Conservation (phyloP, 331 rosid genomes). For the Stylosanthes scabra region DNA sequence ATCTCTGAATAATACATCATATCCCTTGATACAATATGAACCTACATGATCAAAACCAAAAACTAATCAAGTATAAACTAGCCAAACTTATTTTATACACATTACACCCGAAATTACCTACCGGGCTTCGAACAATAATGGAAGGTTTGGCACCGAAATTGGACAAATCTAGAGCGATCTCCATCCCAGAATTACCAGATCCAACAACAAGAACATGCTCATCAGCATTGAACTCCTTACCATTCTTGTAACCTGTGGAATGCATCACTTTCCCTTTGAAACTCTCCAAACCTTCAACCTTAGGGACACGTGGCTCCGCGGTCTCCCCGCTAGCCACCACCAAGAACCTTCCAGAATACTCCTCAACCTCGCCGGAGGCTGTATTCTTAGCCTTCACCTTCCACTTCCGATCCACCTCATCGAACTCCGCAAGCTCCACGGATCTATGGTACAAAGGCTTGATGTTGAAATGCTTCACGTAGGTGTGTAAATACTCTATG, state of each 20-base stretch:
- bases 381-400: slow-evolving; percentile 43
- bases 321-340: slow-evolving; percentile 78
- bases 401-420: slow-evolving; percentile 44
- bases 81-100: too few species aligned
- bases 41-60: slow-evolving; percentile 30
- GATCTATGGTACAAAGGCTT: slow-evolving; percentile 47
- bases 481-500: slow-evolving; percentile 51
- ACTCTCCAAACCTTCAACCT: slow-evolving; percentile 57
- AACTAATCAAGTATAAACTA: not conserved
- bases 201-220: slow-evolving; percentile 75
- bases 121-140: slow-evolving; percentile 69
- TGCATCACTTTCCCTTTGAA: slow-evolving; percentile 57
- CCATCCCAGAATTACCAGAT: slow-evolving; percentile 84
- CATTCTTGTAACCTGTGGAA: slow-evolving; percentile 57
- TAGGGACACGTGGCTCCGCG: slow-evolving; percentile 52
- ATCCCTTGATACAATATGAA: slow-evolving; percentile 62
- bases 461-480: slow-evolving; percentile 54
- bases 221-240: slow-evolving; percentile 45
- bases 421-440: slow-evolving; percentile 51
- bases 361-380: slow-evolving; percentile 41
- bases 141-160: slow-evolving; percentile 65
- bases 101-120: too few species aligned
- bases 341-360: slow-evolving; percentile 48
- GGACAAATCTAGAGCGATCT: slow-evolving; percentile 66
- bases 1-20: slow-evolving; percentile 50